Evolutionary conservation across 345 rosid species (phyloP), one percentile per base, ranked within the genome.

Genomic region (Brassica rapa): DNA sequence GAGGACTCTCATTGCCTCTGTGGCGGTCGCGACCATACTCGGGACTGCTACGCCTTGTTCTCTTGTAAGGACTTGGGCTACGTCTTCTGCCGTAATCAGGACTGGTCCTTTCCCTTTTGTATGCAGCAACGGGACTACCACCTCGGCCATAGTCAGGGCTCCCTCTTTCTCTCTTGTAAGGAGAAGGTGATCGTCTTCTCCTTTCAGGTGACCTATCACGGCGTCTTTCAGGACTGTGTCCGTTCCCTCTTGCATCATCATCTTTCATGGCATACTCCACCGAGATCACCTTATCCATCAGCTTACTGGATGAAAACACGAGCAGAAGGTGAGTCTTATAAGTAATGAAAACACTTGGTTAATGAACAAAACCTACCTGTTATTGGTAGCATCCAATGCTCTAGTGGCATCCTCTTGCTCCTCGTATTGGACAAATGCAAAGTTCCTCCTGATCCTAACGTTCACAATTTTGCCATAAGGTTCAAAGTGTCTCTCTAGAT

Each of bases 111-210:
- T 87, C 93, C 70, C 85, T 88, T 41, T 80, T 72, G 77, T 86
- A 76, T 37, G 88, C 70, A n/a, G 75, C 84, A 71, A 85, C 86
- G 24, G 85, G 95, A 79, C 93, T 90, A 62, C 84, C 82, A 32
- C 95, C 95, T 77, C 86, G 90, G 10, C 98, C 98, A 82, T 94
- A 91, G 49, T 94, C 97, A 68, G 97, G 98, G 85, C 97, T 94
- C 4, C 90, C 97, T 76, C 98, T 86, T 75, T 90, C 95, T 77
- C 90, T 92, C 29, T 84, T 86, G 69, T 88, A 89, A 9, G 98
- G 97, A 82, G 89, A 86, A 39, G 92, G 90, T 9, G 97, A 92
- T 62, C 89, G 84, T 78, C 91, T 87, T 82, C 92, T 85, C 84
- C 90, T 85, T 1, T 89, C 98, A 12, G 90, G 92, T 24, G 97